These are phyloP conservation scores for Mycena vulgaris DNA, from an alignment of 768 basidiomycete genomes.

Conservation along the genomic window DNA sequence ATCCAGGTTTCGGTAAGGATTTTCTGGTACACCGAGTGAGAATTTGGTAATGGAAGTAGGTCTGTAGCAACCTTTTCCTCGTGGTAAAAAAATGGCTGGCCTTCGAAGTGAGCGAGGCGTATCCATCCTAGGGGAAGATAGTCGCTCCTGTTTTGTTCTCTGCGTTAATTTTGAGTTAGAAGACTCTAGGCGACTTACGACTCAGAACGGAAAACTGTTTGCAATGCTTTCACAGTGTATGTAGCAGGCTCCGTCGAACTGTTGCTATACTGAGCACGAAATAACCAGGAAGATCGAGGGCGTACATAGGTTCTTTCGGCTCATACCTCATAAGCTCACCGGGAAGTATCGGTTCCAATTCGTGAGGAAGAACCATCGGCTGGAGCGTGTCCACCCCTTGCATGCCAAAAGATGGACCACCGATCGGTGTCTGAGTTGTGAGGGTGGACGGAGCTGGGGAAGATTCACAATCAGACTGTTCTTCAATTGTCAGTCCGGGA, in stretches of 20 bases:
- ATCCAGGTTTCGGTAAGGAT: slow-evolving; percentile 17
- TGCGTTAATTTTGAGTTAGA: neutral
- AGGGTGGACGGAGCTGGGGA: neutral
- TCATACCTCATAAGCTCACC: neutral
- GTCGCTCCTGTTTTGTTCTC: neutral
- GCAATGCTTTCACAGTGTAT: slow-evolving; percentile 1
- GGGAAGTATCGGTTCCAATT: slow-evolving; percentile 7
- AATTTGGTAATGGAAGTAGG: neutral
- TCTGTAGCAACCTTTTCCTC: slow-evolving; percentile 45
- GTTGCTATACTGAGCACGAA: neutral
- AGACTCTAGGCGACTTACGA: neutral
- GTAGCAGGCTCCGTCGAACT: neutral
- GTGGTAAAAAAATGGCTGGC: slow-evolving; percentile 50
- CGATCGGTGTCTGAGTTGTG: neutral
- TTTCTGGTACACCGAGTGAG: neutral
- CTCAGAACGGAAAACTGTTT: slow-evolving; percentile 4
- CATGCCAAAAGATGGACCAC: neutral
- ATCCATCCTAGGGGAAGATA: slow-evolving; percentile 45
- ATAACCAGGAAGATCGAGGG: neutral
- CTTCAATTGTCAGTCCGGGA: no score
- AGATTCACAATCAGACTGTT: neutral
- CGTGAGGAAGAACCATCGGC: neutral
- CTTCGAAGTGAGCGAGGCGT: slow-evolving; percentile 49
- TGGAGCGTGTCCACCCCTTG: slow-evolving; percentile 4
- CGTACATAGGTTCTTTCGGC: neutral